Evolutionary conservation across 179 eudicot species (phyloP).

Genomic region (Corrigiola litoralis): DNA sequence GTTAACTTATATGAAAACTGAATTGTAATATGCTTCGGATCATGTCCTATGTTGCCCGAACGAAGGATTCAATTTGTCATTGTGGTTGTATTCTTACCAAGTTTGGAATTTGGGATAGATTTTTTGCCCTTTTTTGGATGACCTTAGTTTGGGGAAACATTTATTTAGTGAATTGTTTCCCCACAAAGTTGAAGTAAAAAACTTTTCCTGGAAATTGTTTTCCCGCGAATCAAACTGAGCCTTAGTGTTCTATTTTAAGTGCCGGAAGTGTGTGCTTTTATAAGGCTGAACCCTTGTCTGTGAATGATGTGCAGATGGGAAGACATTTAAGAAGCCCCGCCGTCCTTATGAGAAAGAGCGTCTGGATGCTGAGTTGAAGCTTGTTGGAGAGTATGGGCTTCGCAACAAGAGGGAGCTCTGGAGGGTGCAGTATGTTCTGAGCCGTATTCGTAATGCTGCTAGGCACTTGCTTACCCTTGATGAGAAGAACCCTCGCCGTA

Average conservation of each 20-base stretch:
- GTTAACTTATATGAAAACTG: no score
- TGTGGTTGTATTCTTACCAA: no score
- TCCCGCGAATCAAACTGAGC: neutral
- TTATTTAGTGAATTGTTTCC: no score
- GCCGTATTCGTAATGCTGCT: conserved; percentile 67
- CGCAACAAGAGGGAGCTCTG: conserved; percentile 77
- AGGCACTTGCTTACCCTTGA: conserved; percentile 75
- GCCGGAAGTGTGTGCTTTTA: neutral
- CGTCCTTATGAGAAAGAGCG: conserved; percentile 89
- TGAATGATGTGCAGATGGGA: conserved; percentile 44
- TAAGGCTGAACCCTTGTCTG: neutral
- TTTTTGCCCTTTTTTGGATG: no score
- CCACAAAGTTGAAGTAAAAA: no score
- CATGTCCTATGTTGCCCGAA: no score
- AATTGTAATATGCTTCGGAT: no score
- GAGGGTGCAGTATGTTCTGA: conserved; percentile 79
- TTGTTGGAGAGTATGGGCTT: conserved; percentile 79
- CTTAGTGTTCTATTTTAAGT: neutral
- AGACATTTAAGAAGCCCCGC: conserved; percentile 85
- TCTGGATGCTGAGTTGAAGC: conserved; percentile 75
- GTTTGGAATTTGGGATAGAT: no score
- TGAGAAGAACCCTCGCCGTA: conserved; percentile 76
- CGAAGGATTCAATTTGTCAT: no score
- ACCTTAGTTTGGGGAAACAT: no score
- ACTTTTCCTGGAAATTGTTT: neutral